Percentiles rank a stretch among this genome's conserved stretches.
Evolutionary conservation across 768 basidiomycete species (phyloP).

Genomic region (Trametopsis cervina): DNA sequence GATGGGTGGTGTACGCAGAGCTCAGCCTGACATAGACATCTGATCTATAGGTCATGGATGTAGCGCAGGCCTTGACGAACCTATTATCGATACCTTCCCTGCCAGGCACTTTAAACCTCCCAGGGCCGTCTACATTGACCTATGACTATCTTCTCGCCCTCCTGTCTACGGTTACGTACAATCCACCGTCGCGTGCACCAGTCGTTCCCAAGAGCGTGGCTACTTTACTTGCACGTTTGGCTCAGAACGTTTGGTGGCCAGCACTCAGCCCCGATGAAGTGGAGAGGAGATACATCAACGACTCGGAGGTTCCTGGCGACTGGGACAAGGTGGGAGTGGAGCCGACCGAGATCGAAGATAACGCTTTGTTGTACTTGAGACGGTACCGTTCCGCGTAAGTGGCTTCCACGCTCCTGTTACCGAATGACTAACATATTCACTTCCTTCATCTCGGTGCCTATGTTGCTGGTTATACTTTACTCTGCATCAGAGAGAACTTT

Average conservation of each 20-base stretch:
- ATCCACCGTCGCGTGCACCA: constrained; percentile 63
- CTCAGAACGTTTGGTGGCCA: constrained; percentile 84
- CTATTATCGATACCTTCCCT: constrained; percentile 56
- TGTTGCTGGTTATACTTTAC: not conserved
- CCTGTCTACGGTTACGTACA: constrained; percentile 74
- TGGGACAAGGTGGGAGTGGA: constrained; percentile 79
- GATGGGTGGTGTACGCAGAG: constrained; percentile 9
- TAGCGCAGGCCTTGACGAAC: constrained; percentile 87
- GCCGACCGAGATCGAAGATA: constrained; percentile 80
- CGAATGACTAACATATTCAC: constrained; percentile 12
- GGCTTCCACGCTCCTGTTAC: constrained; percentile 4
- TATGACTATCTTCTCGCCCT: constrained; percentile 76
- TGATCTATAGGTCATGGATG: constrained; percentile 71
- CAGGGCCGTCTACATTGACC: constrained; percentile 84
- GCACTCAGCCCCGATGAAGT: constrained; percentile 88
- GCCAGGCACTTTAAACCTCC: constrained; percentile 68
- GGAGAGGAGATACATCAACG: constrained; percentile 79
- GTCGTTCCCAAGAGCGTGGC: constrained; percentile 73
- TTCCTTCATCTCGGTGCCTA: constrained; percentile 3
- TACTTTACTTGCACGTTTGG: constrained; percentile 51
- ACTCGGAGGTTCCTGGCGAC: constrained; percentile 63
- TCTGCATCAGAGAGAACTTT: constrained; percentile 48
- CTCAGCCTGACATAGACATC: constrained; percentile 13
- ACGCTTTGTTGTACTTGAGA: constrained; percentile 86
- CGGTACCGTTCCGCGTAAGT: constrained; percentile 86